A percentile compares a stretch with the other conserved stretches of the same genome.
These are phyloP conservation scores for Fremontodendron californicum DNA, from an alignment of 345 rosid genomes.

Conservation along the genomic window DNA sequence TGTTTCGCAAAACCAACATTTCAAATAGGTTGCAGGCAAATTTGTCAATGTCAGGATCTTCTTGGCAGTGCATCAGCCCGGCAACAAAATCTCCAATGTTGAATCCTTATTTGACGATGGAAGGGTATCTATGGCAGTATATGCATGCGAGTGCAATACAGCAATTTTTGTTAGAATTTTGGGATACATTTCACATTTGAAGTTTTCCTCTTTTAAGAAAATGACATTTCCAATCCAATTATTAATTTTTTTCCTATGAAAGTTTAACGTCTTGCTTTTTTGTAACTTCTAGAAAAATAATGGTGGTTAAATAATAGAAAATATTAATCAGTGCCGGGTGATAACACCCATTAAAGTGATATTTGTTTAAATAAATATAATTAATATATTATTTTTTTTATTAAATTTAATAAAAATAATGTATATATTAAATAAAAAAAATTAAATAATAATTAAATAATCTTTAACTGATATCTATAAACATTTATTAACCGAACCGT, in stretches of 20 bases:
- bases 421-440: background rate
- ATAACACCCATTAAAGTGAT: too few relatives aligned
- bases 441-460: too few relatives aligned
- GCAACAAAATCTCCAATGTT: slow-evolving; percentile 36
- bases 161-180: slow-evolving; percentile 21
- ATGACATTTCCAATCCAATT: background rate
- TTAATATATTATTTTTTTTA: too few relatives aligned
- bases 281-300: slow-evolving; percentile 11
- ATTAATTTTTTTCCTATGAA: background rate
- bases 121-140: background rate
- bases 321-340: too few relatives aligned
- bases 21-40: slow-evolving; percentile 16
- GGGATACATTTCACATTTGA: slow-evolving; percentile 22
- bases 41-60: slow-evolving; percentile 30
- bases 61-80: slow-evolving; percentile 23
- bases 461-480: too few relatives aligned
- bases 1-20: slow-evolving; percentile 25
- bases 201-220: background rate
- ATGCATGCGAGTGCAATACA: slow-evolving; percentile 15
- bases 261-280: background rate
- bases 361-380: too few relatives aligned
- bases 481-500: too few relatives aligned
- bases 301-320: too few relatives aligned
- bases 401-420: too few relatives aligned
- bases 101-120: slow-evolving; percentile 19